Percentiles rank a stretch among this genome's conserved stretches.
These are phyloP conservation scores for Aspergillus latus DNA, from an alignment of 2,329 filamentous ascomycete genomes.

Conservation along the genomic window DNA sequence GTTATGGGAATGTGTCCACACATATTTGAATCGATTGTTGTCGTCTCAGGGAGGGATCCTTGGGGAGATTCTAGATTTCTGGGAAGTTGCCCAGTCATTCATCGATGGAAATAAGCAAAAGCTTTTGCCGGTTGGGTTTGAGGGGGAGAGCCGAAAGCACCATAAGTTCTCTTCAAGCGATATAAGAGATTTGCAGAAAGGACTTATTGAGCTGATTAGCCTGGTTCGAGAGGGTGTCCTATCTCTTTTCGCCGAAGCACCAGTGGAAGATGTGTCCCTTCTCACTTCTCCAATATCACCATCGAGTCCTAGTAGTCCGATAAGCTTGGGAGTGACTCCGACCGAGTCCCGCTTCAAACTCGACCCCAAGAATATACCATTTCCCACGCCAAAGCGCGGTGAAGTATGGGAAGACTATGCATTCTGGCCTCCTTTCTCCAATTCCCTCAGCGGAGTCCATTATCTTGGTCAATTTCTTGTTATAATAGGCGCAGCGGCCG, in stretches of 20 bases:
- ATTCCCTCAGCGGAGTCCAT: conserved; percentile 86
- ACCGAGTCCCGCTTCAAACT: conserved; percentile 75
- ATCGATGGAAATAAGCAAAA: conserved; percentile 82
- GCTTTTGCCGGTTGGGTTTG: conserved; percentile 74
- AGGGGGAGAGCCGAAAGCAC: conserved; percentile 76
- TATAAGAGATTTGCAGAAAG: conserved; percentile 70
- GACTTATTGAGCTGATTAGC: conserved; percentile 77
- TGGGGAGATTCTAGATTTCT: conserved; percentile 88
- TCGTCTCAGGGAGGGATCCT: conserved; percentile 74
- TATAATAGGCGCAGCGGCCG: conserved; percentile 80
- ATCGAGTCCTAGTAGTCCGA: conserved; percentile 65
- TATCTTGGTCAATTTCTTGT: conserved; percentile 81
- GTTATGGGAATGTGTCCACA: conserved; percentile 85
- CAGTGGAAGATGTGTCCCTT: conserved; percentile 84
- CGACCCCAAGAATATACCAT: conserved; percentile 73
- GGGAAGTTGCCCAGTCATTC: conserved; percentile 88
- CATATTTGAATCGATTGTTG: conserved; percentile 71
- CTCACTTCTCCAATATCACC: conserved; percentile 77
- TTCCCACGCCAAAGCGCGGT: conserved; percentile 72
- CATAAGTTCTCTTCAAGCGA: conserved; percentile 75
- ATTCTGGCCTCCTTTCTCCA: conserved; percentile 93
- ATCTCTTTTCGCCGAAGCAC: conserved; percentile 81
- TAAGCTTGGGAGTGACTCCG: conserved; percentile 53
- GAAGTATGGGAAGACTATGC: conserved; percentile 91
- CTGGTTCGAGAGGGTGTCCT: conserved; percentile 77